Base-by-base conservation (phyloP, 164 flowering plant species). In the Sextonia rubra region DNA sequence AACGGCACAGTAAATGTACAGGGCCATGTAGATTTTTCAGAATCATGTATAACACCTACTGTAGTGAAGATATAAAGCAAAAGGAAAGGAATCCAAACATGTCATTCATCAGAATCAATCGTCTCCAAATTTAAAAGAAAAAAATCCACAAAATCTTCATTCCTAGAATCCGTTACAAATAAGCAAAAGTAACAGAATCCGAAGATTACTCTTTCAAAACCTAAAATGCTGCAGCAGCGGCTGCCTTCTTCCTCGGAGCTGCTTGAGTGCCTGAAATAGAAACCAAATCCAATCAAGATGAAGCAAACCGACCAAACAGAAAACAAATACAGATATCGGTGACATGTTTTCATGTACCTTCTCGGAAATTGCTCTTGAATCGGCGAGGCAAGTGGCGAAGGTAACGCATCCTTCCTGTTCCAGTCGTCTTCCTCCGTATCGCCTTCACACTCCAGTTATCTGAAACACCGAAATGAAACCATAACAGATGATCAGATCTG, bases 381-480 rank as follows among this genome's bases (percentile, higher is more conserved):
- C 89, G 73, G 69, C 84, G 80, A 12, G 89, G 85, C n/a, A 87
- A 75, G 69, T 86, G 78, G n/a, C 89, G 88, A 48, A 86, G 84
- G 64, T 88, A 85, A 85, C 84, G 79, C 89, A 86, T 86, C 20
- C 91, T 72, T 5, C 91, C 88, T 15, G 88, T 88, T 66, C 91
- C 88, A 9, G 91, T 88, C 18, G 91, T 86, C 87, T 84, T 87
- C 74, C 89, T 77, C 32, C 91, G 71, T 25, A 87, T 83, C 0
- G 89, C 89, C 82, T 86, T 87, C 80, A 79, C 86, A 74, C 87
- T 86, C 89, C 91, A 87, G 78, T 87, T 86, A 70, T 86, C 90
- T 87, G 65, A 30, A 6, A 64, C 23, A 22, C 22, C 20, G 15
- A 0, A 52, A 14, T 15, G 5, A 15, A 52, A 52, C 17, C 15